Conservation (phyloP, 176 grass and related monocot genomes). For the Ampelocalamus luodianensis region DNA sequence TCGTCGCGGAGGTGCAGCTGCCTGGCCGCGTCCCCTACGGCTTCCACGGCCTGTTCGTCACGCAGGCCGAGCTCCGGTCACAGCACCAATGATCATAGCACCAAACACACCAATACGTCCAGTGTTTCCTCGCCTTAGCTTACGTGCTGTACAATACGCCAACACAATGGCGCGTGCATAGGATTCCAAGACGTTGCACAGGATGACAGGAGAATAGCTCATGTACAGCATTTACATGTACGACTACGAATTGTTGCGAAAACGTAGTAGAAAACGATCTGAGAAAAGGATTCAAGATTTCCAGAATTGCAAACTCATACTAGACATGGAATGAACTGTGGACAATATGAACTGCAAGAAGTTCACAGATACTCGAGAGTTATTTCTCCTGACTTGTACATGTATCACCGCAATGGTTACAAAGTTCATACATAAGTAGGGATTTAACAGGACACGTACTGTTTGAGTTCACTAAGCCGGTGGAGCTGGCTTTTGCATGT, state of each 20-base stretch:
- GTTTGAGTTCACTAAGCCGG: neutral
- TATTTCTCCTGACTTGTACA: neutral
- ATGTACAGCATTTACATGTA: neutral
- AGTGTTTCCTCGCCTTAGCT: neutral
- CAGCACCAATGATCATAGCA: constrained; percentile 52
- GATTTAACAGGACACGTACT: neutral
- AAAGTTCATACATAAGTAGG: neutral
- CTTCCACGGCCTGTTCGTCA: constrained; percentile 84
- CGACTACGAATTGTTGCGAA: neutral
- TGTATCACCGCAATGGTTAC: neutral
- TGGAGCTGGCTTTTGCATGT: constrained; percentile 6
- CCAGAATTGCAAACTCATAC: neutral
- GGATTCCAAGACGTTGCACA: neutral
- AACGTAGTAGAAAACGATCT: neutral
- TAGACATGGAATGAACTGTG: neutral
- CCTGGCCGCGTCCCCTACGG: constrained; percentile 79
- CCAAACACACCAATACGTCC: neutral
- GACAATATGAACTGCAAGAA: neutral
- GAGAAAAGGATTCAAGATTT: neutral
- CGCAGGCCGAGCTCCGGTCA: constrained; percentile 61
- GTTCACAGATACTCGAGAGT: neutral
- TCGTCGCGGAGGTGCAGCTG: constrained; percentile 80
- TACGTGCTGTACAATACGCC: neutral
- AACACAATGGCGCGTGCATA: neutral
- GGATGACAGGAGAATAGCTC: neutral